These are phyloP conservation scores for Fusarium musae DNA, from an alignment of 2,329 filamentous ascomycete species.

Conservation along the genomic window DNA sequence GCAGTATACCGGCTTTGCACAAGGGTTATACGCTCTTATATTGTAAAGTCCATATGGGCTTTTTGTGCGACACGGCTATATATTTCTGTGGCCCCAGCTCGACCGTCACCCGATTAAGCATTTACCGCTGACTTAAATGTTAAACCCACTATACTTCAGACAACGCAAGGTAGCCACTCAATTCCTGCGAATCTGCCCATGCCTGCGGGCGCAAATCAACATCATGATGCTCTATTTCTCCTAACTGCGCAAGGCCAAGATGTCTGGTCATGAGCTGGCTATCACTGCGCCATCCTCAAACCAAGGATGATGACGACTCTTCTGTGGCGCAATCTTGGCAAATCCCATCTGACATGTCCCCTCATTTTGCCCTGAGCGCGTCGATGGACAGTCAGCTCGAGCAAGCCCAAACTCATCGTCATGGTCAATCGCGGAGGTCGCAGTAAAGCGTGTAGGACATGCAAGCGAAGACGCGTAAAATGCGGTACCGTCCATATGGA, in stretches of 20 bases:
- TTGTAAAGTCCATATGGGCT: fast-evolving
- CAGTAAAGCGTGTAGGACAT: constrained; percentile 23
- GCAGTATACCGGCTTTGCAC: fast-evolving
- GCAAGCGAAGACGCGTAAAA: constrained; percentile 27
- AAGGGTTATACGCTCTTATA: fast-evolving
- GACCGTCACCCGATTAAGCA: fast-evolving
- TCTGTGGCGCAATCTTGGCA: constrained; percentile 26
- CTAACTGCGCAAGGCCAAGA: not conserved
- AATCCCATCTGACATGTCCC: constrained; percentile 5
- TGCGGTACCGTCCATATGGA: not conserved
- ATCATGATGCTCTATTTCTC: not conserved
- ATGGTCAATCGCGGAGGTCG: constrained; percentile 27
- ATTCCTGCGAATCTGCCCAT: not conserved
- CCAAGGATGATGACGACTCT: constrained; percentile 8
- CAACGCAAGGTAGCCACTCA: fast-evolving
- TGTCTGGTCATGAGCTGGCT: too few species aligned
- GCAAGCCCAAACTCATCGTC: not conserved
- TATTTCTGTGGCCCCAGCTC: fast-evolving
- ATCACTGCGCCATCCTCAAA: not conserved
- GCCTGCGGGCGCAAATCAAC: not conserved
- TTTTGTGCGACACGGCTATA: too few species aligned
- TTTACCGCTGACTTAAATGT: too few species aligned
- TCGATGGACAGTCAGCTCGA: not conserved
- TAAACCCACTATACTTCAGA: too few species aligned
- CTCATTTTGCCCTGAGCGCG: not conserved